Base-by-base conservation (phyloP, 768 basidiomycete genomes). In the Phallus indusiatus region DNA sequence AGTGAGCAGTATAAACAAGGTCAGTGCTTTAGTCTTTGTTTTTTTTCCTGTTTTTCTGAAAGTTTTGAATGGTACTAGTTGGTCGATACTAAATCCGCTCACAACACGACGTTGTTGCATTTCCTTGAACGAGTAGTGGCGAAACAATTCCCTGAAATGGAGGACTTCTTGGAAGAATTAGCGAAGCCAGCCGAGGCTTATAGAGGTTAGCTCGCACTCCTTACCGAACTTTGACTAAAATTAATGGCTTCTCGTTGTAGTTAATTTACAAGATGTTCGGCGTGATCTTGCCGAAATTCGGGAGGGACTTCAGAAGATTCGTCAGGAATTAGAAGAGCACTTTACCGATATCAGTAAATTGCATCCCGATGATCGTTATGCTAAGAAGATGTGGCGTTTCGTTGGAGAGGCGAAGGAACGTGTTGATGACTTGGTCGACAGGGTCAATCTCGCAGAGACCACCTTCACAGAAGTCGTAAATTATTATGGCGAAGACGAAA, bases 1-100 rank as follows among this genome's bases (percentile, higher is more conserved):
- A 66, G 84, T 98, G 55, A 93, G 91, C 73, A 95, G 94, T 71
- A 94, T 99, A 72, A 98, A 99, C 75, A 94, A 94, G 80, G 93
- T 86, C 66, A 62, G 74, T 62, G 28, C 20, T 18, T 52, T 6
- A 56, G 49, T 46, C 48, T 42, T 36, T 24, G 34, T 36, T 33
- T 33, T 10, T 47, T 36, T 51, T 42, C 12, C 35, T 35, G 36
- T 7, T 18, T 11, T 54, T 28, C 33, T 61, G 47, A 54, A 51
- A 17, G 46, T 7, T 18, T n/a, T 14, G 56, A 54, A 60, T 24
- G 47, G 46, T 22, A 42, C 5, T 63, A 95, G 93, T 78, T 99
- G 55, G 95, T 96, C 42, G 96, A 99, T 68, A 99, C 95, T 5
- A 99, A 99, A 72, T 95, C 94, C 5, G 82, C 90, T 47, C 88